Base-by-base conservation (phyloP, 208 protist genomes). In the Phytomonas sp. region DNA sequence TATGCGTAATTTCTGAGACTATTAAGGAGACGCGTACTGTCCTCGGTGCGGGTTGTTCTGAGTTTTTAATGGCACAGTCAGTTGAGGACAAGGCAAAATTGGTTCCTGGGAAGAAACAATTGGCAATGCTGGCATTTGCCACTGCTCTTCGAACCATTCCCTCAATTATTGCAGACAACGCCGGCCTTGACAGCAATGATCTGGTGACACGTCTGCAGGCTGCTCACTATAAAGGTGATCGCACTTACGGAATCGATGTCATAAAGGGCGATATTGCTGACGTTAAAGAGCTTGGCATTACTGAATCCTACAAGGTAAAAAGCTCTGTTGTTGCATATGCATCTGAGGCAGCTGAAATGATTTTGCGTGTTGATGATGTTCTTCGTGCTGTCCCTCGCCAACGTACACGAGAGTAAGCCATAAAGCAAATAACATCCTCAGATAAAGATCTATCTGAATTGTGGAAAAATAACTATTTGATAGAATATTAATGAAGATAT, bases 281-380 rank as follows among this genome's bases (percentile, higher is more conserved):
- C 77, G 93, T 99, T 40, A 80, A 83, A 46, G 78, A 80, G 34
- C 78, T 99, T 4, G 98, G 98, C 36, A 97, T 99, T 71, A 98
- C 92, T 43, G 99, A 99, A 83, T 96, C 94, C 15, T 98, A 95
- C 81, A 94, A 96, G 77, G 96, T 98, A 13, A 99, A 99, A 85
- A 88, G 80, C 68, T 98, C 98, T 70, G 94, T 99, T 26, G 74
- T 99, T 7, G 83, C 97, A 17, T 98, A 97, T 68, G 97, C 98
- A 20, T 72, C 96, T 11, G 98, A 99, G 80, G 99, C 99, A 28
- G 98, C 99, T 26, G 98, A 99, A 80, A 99, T 99, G 97, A 99
- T 99, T 78, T 83, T 99, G 61, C 93, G 99, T 66, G 98, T 99
- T 13, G 99, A 99, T 80, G 89, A 99, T 64, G 98, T 99, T 62